These are phyloP conservation scores for Astragalus membranaceus DNA, from an alignment of 306 rosid species.

Conservation along the genomic window DNA sequence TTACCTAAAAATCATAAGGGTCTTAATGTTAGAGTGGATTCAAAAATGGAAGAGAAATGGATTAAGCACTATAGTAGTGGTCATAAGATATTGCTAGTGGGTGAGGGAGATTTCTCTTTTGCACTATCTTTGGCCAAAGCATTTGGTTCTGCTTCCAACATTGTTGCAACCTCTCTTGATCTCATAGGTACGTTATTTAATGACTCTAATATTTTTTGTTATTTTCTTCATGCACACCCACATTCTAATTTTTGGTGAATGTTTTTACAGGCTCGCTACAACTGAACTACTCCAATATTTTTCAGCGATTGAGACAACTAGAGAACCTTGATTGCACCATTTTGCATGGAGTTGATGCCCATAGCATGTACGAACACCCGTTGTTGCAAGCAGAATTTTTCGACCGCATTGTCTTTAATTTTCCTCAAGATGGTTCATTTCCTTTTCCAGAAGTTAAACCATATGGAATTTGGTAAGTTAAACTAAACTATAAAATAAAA, in stretches of 20 bases:
- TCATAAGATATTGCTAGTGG: slow-evolving; percentile 38
- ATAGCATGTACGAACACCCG: slow-evolving; percentile 15
- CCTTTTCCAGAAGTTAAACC: neutral
- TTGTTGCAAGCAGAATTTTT: neutral
- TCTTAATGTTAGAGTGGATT: too few relatives aligned
- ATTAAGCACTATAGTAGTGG: slow-evolving; percentile 23
- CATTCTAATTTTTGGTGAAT: neutral
- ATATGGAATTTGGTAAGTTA: neutral
- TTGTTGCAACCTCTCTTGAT: slow-evolving; percentile 41
- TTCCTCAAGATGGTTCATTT: slow-evolving; percentile 33
- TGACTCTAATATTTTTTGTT: too few relatives aligned
- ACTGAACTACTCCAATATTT: too few relatives aligned
- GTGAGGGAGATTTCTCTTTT: slow-evolving; percentile 55
- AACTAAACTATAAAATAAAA: neutral
- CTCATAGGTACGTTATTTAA: slow-evolving; percentile 3
- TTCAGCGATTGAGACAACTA: neutral
- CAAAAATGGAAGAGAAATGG: slow-evolving; percentile 20
- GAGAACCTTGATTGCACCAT: slow-evolving; percentile 17
- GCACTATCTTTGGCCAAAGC: slow-evolving; percentile 32
- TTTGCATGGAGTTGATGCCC: slow-evolving; percentile 26
- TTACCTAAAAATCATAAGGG: too few relatives aligned
- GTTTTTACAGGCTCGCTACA: neutral
- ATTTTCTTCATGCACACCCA: neutral
- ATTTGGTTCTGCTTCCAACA: slow-evolving; percentile 30
- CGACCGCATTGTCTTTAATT: slow-evolving; percentile 37